These are phyloP conservation scores for Populus deltoides DNA, from an alignment of 345 rosid genomes.

Conservation along the genomic window DNA sequence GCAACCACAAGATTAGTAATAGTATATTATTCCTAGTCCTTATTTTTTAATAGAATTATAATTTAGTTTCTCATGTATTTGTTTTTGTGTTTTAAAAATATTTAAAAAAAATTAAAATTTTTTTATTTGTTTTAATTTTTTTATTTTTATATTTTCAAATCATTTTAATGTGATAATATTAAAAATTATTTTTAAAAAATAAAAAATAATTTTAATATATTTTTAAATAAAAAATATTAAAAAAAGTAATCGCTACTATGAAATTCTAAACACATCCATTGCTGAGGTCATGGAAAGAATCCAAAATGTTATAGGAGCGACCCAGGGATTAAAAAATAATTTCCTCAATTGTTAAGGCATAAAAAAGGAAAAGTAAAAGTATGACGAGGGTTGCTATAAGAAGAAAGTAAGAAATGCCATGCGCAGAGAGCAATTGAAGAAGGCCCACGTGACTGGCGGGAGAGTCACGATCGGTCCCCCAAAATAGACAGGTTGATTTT, in stretches of 20 bases:
- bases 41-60: neutral
- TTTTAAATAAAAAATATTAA: too few relatives aligned
- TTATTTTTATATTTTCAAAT: too few relatives aligned
- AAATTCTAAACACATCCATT: too few relatives aligned
- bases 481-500: neutral
- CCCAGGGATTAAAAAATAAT: neutral
- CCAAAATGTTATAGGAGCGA: too few relatives aligned
- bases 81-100: too few relatives aligned
- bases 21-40: neutral
- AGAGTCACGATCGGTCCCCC: neutral
- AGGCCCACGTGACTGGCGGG: neutral
- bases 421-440: neutral
- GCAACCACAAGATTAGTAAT: neutral
- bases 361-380: neutral
- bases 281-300: too few relatives aligned
- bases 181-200: too few relatives aligned
- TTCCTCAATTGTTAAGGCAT: neutral
- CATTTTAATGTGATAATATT: too few relatives aligned
- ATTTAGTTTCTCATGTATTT: neutral
- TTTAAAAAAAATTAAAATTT: too few relatives aligned
- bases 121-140: too few relatives aligned
- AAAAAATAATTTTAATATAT: too few relatives aligned
- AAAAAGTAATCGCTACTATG: too few relatives aligned
- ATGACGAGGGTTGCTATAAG: neutral
- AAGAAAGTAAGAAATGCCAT: neutral